Conservation (phyloP, 2,329 filamentous ascomycete species). For the Neonectria punicea region DNA sequence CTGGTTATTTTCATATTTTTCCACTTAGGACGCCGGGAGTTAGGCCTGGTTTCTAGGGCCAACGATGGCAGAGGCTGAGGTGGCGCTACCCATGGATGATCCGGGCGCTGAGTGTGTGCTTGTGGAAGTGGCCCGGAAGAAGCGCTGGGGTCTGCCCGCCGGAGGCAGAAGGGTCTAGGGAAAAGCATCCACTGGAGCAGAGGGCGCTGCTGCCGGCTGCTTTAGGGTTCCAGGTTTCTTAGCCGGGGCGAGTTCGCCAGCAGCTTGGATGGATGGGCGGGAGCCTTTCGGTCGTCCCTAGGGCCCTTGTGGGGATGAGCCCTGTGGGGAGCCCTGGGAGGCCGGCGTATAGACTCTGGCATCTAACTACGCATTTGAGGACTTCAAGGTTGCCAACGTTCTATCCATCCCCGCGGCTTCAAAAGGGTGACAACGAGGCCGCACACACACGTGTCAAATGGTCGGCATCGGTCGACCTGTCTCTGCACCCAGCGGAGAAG, state of each 20-base stretch:
- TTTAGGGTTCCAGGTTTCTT: not conserved
- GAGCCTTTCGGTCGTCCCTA: not conserved
- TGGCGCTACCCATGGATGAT: conserved; percentile 17
- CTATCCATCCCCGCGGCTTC: not conserved
- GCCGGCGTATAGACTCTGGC: not conserved
- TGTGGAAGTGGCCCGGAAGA: conserved; percentile 14
- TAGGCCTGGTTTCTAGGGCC: not conserved
- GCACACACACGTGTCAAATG: not conserved
- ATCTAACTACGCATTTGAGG: not conserved
- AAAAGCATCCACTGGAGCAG: not conserved
- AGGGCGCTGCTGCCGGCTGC: not conserved
- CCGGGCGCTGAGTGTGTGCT: conserved; percentile 17
- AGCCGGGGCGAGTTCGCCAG: conserved; percentile 3
- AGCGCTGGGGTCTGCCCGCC: conserved; percentile 2
- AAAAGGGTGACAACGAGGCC: not conserved
- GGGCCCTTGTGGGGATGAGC: conserved; percentile 16
- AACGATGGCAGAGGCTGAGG: conserved; percentile 26
- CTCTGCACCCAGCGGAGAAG: not conserved
- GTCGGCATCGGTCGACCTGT: not conserved
- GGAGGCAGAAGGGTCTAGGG: not conserved
- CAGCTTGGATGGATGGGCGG: not conserved
- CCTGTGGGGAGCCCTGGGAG: conserved; percentile 13
- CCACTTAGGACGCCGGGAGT: not conserved
- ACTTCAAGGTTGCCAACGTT: conserved; percentile 6
- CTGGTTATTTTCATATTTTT: conserved; percentile 3